Percentiles rank a stretch among this genome's conserved stretches.
These are phyloP conservation scores for Epichloe typhina DNA, from an alignment of 2,329 filamentous ascomycete species.

Conservation along the genomic window DNA sequence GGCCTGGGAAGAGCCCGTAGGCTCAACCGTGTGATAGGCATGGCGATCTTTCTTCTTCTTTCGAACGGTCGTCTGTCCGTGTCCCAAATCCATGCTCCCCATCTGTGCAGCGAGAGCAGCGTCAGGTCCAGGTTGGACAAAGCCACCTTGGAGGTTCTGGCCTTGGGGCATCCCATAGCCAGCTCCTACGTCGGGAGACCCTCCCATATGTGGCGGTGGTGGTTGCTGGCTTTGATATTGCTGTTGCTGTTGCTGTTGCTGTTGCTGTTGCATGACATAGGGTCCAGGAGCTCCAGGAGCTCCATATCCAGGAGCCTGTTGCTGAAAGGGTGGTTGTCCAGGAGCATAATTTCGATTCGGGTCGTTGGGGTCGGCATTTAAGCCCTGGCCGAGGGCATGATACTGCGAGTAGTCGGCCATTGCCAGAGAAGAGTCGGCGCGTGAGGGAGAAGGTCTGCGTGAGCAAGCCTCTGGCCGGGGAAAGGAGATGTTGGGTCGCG, in stretches of 20 bases:
- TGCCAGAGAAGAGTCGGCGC: conserved; percentile 15
- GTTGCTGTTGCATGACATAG: conserved; percentile 6
- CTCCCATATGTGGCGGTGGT: not conserved
- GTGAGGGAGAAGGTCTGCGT: not conserved
- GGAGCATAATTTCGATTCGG: conserved; percentile 33
- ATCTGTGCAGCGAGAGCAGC: conserved; percentile 56
- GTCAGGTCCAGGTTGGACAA: conserved; percentile 27
- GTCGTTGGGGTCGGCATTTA: conserved; percentile 41
- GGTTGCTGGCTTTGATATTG: conserved; percentile 4
- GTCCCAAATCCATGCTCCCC: conserved; percentile 58
- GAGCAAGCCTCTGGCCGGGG: conserved; percentile 3
- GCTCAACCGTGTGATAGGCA: conserved; percentile 77
- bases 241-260: not conserved
- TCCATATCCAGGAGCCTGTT: conserved; percentile 19
- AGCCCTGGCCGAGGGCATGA: conserved; percentile 42
- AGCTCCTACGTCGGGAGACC: conserved; percentile 3
- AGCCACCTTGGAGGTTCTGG: conserved; percentile 15
- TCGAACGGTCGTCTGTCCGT: conserved; percentile 35
- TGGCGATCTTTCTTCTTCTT: conserved; percentile 92
- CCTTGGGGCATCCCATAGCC: conserved; percentile 22
- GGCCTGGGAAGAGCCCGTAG: conserved; percentile 51
- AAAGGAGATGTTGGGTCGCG: conserved; percentile 1
- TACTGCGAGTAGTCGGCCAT: conserved; percentile 46
- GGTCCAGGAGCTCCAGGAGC: conserved; percentile 8
- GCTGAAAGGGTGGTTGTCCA: conserved; percentile 43